Evolutionary conservation across 1,139 yeast species (phyloP).

Genomic region (Blastobotrys petasosporus): DNA sequence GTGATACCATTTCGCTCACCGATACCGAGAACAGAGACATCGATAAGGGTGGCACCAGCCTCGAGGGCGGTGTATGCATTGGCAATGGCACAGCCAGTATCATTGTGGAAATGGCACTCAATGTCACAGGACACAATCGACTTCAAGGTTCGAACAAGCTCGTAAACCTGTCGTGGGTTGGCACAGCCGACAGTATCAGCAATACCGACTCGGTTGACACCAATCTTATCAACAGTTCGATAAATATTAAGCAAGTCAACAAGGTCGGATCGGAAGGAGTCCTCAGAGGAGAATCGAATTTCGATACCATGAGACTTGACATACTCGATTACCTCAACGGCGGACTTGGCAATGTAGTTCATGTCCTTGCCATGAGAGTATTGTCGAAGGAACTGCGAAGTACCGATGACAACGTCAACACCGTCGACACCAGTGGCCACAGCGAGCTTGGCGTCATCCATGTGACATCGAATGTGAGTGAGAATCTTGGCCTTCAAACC

Average conservation of each 20-base stretch:
- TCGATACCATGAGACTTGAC: constrained; percentile 97
- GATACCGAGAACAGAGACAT: constrained; percentile 92
- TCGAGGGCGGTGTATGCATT: constrained; percentile 97
- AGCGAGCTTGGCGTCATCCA: constrained; percentile 97
- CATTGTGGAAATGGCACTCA: constrained; percentile 98
- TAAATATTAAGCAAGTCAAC: constrained; percentile 93
- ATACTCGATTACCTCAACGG: constrained; percentile 93
- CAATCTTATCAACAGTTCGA: constrained; percentile 94
- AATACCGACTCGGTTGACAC: constrained; percentile 98
- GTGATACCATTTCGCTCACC: constrained; percentile 99
- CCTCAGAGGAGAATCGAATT: constrained; percentile 95
- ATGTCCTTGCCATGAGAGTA: constrained; percentile 98
- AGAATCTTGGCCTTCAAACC: constrained; percentile 93
- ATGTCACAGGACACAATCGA: constrained; percentile 94
- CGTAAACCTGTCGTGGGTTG: constrained; percentile 97
- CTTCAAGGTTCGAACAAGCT: constrained; percentile 86
- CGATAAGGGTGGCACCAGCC: constrained; percentile 94
- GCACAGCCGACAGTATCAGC: constrained; percentile 99
- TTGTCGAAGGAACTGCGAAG: constrained; percentile 91
- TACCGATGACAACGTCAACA: constrained; percentile 97
- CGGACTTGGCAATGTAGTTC: constrained; percentile 95
- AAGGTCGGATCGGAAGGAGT: constrained; percentile 93
- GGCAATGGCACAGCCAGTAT: constrained; percentile 98
- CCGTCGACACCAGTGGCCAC: constrained; percentile 99
- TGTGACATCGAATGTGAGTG: constrained; percentile 91